Evolutionary conservation across 1,284 basidiomycete species (phyloP).

Genomic region (Austroboletus novae-zelandiae): DNA sequence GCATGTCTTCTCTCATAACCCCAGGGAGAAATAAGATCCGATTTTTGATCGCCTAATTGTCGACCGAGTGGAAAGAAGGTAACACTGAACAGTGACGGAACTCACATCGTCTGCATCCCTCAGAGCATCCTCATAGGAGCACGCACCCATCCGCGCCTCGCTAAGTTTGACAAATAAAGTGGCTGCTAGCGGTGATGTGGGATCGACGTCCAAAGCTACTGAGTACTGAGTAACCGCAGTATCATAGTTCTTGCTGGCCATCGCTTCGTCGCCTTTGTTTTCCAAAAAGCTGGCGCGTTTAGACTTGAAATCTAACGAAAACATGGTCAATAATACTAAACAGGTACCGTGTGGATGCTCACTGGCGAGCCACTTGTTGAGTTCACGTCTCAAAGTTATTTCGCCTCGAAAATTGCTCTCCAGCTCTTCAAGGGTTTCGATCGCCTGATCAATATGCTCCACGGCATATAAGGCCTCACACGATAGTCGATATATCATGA

Average conservation of each 20-base stretch:
- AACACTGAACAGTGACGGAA: background rate
- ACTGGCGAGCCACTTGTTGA: slow-evolving; percentile 14
- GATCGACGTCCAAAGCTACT: background rate
- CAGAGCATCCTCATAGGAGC: slow-evolving; percentile 15
- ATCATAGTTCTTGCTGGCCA: slow-evolving; percentile 2
- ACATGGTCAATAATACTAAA: rapidly evolving
- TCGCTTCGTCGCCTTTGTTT: slow-evolving; percentile 13
- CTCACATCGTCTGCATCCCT: slow-evolving; percentile 20
- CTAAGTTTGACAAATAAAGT: slow-evolving; percentile 19
- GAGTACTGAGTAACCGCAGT: slow-evolving; percentile 15
- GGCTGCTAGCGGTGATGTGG: background rate
- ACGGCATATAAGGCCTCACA: slow-evolving; percentile 11
- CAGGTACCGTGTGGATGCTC: background rate
- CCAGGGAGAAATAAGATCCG: slow-evolving; percentile 12
- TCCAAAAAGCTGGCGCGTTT: slow-evolving; percentile 3
- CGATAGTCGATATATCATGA: slow-evolving; percentile 6
- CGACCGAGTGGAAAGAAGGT: background rate
- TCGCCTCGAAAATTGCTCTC: slow-evolving; percentile 11
- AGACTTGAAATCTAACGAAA: slow-evolving; percentile 14
- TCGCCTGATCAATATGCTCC: background rate
- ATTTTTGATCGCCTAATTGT: slow-evolving; percentile 12
- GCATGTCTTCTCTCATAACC: slow-evolving; percentile 20
- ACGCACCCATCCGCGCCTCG: slow-evolving; percentile 4
- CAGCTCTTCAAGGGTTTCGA: slow-evolving; percentile 5
- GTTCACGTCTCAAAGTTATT: slow-evolving; percentile 4